Percentiles rank a stretch among this genome's conserved stretches.
Conservation (phyloP, 2,329 filamentous ascomycete species). For the Dactylellina haptotyla region DNA sequence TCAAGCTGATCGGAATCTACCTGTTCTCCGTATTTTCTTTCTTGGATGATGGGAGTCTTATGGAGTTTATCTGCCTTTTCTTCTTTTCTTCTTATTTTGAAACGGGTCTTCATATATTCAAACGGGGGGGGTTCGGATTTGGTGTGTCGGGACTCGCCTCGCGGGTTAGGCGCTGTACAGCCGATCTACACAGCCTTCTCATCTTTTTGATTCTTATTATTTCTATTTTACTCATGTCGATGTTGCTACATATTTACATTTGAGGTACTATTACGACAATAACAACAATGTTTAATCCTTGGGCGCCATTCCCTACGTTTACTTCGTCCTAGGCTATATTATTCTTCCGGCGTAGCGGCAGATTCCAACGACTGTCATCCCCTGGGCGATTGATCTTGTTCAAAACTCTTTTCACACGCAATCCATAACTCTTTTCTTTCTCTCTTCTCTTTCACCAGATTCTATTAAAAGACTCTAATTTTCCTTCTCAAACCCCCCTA, state of each 20-base stretch:
- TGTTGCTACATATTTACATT: constrained; percentile 29
- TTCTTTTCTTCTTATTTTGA: neutral
- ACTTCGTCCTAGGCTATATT: neutral
- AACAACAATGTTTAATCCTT: constrained; percentile 51
- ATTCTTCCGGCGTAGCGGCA: neutral
- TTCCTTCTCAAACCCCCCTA: neutral
- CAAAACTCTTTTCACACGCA: neutral
- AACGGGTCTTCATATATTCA: constrained; percentile 7
- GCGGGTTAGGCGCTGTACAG: constrained; percentile 1
- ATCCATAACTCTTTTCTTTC: neutral
- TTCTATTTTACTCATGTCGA: constrained; percentile 40
- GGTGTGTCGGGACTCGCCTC: constrained; percentile 4
- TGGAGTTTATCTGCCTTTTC: constrained; percentile 37
- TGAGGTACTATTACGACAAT: constrained; percentile 41
- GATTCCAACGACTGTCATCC: neutral
- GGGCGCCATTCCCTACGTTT: constrained; percentile 1
- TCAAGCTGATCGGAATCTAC: neutral
- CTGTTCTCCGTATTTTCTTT: neutral
- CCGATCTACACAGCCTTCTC: neutral
- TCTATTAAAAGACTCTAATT: neutral
- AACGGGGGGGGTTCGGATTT: constrained; percentile 4
- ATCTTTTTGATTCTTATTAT: neutral
- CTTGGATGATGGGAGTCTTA: constrained; percentile 47
- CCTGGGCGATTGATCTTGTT: neutral
- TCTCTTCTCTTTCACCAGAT: constrained; percentile 13